phyloP scores from a whole-genome alignment of 1,139 yeast genomes.

The Yamadazyma mexicana region DNA sequence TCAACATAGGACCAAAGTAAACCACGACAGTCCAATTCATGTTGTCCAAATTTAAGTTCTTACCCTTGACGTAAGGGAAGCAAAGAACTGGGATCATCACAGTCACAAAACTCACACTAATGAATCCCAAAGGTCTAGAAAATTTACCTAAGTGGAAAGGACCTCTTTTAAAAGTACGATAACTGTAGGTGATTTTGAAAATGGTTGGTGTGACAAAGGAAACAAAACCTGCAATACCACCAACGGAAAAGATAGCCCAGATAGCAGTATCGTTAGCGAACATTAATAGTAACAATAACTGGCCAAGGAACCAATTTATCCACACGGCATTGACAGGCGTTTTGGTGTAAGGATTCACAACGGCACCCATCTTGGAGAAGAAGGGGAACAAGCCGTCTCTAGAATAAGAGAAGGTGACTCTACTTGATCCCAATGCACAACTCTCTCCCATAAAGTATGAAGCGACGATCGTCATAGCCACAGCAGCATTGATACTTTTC shows the following conservation, averaged over 20 bases:
- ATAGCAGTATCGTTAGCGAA: constrained; percentile 74
- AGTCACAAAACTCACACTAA: constrained; percentile 43
- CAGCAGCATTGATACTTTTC: constrained; percentile 50
- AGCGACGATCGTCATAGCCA: constrained; percentile 58
- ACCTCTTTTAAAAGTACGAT: constrained; percentile 58
- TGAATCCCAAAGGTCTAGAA: constrained; percentile 48
- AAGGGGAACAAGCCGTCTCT: constrained; percentile 71
- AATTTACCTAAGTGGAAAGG: constrained; percentile 68
- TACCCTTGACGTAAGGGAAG: constrained; percentile 58
- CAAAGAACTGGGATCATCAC: constrained; percentile 69
- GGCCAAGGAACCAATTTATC: constrained; percentile 60
- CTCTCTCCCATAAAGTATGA: constrained; percentile 69
- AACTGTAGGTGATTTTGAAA: constrained; percentile 57
- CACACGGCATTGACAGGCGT: constrained; percentile 75
- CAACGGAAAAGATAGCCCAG: constrained; percentile 75
- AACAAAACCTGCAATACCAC: constrained; percentile 71
- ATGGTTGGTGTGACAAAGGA: constrained; percentile 70
- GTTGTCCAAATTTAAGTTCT: constrained; percentile 40
- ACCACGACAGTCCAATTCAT: constrained; percentile 78
- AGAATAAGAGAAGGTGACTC: constrained; percentile 69
- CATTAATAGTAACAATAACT: constrained; percentile 54
- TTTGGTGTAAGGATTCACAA: constrained; percentile 52
- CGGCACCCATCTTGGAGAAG: constrained; percentile 48
- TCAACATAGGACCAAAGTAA: constrained; percentile 61
- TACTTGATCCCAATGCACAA: constrained; percentile 67